Base-by-base conservation (phyloP, 2,329 filamentous ascomycete genomes). In the Diaporthe longicolla region DNA sequence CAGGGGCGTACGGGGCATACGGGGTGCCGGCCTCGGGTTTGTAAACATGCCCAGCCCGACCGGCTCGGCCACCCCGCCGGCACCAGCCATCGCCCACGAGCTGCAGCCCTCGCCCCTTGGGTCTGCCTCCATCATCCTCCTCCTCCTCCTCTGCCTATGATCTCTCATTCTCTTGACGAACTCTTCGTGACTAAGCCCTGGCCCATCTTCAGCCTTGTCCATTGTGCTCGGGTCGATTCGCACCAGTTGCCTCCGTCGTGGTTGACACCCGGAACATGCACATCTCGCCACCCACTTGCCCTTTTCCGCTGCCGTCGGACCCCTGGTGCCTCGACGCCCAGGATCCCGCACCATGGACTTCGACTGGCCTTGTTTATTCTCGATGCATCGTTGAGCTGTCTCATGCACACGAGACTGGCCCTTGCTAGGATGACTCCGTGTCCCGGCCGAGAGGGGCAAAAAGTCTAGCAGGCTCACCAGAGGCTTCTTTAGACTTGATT, bases 251-350 rank as follows among this genome's bases (percentile, higher is more conserved):
- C 17, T 4, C 19, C 13, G 3, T 26, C 17, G 43, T 29, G 17
- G 29, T 3, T 32, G 45, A 29, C 61, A 52, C 32, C 1, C 6
- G 43, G 19, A 0, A 29, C 61, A 52, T 24, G n/a, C 40, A 32
- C 61, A 66, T 15, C 50, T 5, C 17, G 61, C 61, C 26, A 11
- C 19, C 45, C 45, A 35, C 29, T 66, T 66, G 45, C 61, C 61
- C 40, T 66, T 66, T 37, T 52, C 29, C 21, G 11, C 29, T 15
- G 11, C 4, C 7, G 61, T 35, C 21, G 21, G 61, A 2, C 19
- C 19, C 13, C 9, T 32, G 19, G 2, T 24, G 24, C 15, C 17
- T 35, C 21, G 26, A 17, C 19, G 19, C 9, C 19, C 26, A 11
- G 29, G 10, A 3, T 66, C 29, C 29, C 35, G 21, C 1, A 66